Conservation (phyloP, 176 grass and related monocot species). For the Rhynchospora tenuis region DNA sequence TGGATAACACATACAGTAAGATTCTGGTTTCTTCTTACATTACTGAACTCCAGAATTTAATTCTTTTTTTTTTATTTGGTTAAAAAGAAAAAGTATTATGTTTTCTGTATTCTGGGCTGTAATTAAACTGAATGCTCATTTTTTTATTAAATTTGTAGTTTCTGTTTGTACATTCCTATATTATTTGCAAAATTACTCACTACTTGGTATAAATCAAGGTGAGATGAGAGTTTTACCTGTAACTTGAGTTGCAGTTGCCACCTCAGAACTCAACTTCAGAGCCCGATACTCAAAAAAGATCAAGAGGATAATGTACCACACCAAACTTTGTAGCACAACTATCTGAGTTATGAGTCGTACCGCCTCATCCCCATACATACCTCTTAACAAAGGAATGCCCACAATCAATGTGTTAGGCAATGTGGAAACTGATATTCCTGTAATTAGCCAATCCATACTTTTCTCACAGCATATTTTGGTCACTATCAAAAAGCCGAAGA, state of each 20-base stretch:
- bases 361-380: slow-evolving; percentile 88
- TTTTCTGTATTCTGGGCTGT: neutral
- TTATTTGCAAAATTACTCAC: neutral
- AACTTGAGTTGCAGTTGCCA: slow-evolving; percentile 40
- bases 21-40: neutral
- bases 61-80: no score
- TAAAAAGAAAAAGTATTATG: neutral
- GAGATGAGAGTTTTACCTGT: slow-evolving; percentile 47
- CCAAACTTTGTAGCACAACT: slow-evolving; percentile 83
- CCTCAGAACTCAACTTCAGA: slow-evolving; percentile 29
- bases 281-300: slow-evolving; percentile 66
- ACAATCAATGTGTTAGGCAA: slow-evolving; percentile 90
- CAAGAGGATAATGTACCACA: slow-evolving; percentile 75
- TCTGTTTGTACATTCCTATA: neutral
- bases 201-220: neutral
- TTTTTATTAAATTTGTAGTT: neutral
- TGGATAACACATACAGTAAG: neutral
- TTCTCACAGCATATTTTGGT: slow-evolving; percentile 39
- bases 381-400: slow-evolving; percentile 84
- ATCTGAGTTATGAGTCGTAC: slow-evolving; percentile 71
- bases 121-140: neutral
- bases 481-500: slow-evolving; percentile 39
- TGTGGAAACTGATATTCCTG: slow-evolving; percentile 77
- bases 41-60: neutral
- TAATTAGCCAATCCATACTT: slow-evolving; percentile 76